Evolutionary conservation across 2,329 filamentous ascomycete genomes (phyloP).

Genomic region (Scleromitrula shiraiana): DNA sequence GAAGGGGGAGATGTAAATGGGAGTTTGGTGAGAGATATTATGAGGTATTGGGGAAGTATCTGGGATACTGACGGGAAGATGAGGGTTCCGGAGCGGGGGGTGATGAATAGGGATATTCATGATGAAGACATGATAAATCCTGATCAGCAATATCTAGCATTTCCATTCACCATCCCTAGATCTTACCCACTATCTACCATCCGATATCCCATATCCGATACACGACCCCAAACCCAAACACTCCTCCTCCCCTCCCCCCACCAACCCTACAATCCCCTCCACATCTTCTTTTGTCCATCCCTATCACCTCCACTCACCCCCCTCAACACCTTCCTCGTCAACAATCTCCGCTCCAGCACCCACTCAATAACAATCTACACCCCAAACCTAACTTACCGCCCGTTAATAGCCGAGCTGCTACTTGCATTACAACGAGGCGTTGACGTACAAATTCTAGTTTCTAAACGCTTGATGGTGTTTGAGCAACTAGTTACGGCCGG

Average conservation of each 20-base stretch:
- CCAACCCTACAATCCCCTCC: conserved; percentile 8
- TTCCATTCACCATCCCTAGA: conserved; percentile 40
- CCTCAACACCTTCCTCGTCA: conserved; percentile 29
- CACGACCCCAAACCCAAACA: neutral
- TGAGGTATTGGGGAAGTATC: conserved; percentile 2
- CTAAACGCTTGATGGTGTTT: conserved; percentile 62
- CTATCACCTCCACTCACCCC: conserved; percentile 61
- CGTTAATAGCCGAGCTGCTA: conserved; percentile 54
- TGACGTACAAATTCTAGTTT: conserved; percentile 59
- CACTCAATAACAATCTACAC: conserved; percentile 63
- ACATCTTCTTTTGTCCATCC: conserved; percentile 42
- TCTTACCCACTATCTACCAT: conserved; percentile 8
- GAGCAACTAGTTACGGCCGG: conserved; percentile 77
- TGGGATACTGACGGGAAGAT: conserved; percentile 6
- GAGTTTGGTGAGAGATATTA: conserved; percentile 42
- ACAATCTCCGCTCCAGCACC: conserved; percentile 31
- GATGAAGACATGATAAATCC: too few species aligned
- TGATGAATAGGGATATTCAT: too few species aligned
- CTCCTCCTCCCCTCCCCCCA: conserved; percentile 14
- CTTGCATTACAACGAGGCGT: conserved; percentile 58
- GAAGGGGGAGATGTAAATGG: conserved; percentile 22
- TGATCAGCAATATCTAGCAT: too few species aligned
- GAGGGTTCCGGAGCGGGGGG: too few species aligned
- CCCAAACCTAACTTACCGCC: conserved; percentile 65
- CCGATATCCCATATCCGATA: neutral